These are phyloP conservation scores for Candida sp. DNA, from an alignment of 1,139 yeast species.

Conservation along the genomic window DNA sequence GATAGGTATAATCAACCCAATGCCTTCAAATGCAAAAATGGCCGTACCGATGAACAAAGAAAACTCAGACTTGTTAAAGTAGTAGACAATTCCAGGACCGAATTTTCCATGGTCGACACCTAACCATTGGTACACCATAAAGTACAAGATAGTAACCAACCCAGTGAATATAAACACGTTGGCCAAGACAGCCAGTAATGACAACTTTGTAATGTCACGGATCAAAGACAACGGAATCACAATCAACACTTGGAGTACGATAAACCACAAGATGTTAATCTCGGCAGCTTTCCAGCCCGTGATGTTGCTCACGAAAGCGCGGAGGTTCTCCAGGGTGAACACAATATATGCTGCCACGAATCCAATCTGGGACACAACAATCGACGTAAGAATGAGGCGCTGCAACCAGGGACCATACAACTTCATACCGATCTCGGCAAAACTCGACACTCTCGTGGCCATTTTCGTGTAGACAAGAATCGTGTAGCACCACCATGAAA, in stretches of 20 bases:
- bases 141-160: conserved; percentile 75
- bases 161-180: conserved; percentile 90
- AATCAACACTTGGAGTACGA: conserved; percentile 66
- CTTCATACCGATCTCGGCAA: conserved; percentile 85
- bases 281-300: conserved; percentile 34
- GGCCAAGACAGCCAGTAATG: conserved; percentile 88
- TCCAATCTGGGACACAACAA: conserved; percentile 90
- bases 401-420: conserved; percentile 77
- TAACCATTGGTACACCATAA: conserved; percentile 61
- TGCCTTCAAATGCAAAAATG: conserved; percentile 96
- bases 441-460: conserved; percentile 69
- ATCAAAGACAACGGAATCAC: conserved; percentile 85
- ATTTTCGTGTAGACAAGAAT: conserved; percentile 67
- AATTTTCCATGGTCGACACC: conserved; percentile 36
- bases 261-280: conserved; percentile 47
- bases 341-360: conserved; percentile 95
- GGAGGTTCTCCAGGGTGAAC: conserved; percentile 87
- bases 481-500: conserved; percentile 89
- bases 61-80: conserved; percentile 74
- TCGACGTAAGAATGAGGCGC: conserved; percentile 70
- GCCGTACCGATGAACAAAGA: conserved; percentile 93
- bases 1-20: conserved; percentile 91
- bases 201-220: conserved; percentile 85
- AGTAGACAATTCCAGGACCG: conserved; percentile 48
- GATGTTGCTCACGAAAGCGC: conserved; percentile 60